These are phyloP conservation scores for Rosa chinensis DNA, from an alignment of 306 rosid genomes.

Conservation along the genomic window DNA sequence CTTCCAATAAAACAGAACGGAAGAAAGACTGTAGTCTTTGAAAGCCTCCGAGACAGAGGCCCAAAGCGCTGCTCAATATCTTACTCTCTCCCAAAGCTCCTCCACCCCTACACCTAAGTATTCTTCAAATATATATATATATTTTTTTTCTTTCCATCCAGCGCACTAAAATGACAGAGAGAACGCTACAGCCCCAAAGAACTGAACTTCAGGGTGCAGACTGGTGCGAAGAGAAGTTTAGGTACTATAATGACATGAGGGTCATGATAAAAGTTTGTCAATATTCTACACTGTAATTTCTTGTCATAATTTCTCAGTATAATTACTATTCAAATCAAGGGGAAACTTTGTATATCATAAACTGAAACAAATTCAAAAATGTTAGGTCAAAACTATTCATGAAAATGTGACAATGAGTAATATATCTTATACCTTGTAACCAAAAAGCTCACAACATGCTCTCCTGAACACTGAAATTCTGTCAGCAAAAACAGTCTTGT, in stretches of 20 bases:
- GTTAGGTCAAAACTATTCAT: neutral
- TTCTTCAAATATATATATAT: too few relatives aligned
- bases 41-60: neutral
- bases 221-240: neutral
- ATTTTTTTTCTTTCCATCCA: neutral
- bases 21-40: neutral
- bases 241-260: neutral
- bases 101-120: neutral
- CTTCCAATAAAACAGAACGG: neutral
- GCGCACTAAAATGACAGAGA: neutral
- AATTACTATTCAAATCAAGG: neutral
- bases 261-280: neutral
- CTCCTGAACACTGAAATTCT: conserved; percentile 93
- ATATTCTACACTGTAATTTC: neutral
- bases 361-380: neutral
- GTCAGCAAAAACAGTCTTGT: conserved; percentile 96
- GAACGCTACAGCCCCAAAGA: neutral
- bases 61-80: neutral
- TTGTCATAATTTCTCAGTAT: too few relatives aligned
- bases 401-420: conserved; percentile 16
- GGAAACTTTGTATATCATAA: neutral
- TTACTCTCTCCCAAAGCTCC: neutral
- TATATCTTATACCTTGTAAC: conserved; percentile 73
- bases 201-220: neutral
- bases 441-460: conserved; percentile 98